These are phyloP conservation scores for Bacterosira constricta DNA, from an alignment of 108 stramenopile species.

Conservation along the genomic window DNA sequence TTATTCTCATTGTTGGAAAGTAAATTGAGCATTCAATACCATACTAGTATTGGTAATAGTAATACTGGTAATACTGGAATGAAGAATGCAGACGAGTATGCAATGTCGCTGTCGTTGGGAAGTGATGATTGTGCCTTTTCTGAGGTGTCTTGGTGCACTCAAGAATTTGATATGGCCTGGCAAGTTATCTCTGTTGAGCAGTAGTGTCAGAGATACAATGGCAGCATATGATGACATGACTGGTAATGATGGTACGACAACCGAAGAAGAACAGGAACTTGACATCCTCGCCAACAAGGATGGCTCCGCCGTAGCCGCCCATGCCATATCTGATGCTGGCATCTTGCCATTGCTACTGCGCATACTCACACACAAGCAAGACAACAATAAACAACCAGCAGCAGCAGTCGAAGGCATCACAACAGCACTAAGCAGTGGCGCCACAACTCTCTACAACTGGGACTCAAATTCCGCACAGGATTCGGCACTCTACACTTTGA, in stretches of 20 bases:
- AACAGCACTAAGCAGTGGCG: no score
- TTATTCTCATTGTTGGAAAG: conserved; percentile 2
- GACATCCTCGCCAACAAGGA: neutral
- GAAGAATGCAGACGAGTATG: neutral
- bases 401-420: neutral
- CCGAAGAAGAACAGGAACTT: no score
- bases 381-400: neutral
- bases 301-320: conserved; percentile 35
- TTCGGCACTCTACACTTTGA: conserved; percentile 61
- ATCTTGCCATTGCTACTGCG: conserved; percentile 40
- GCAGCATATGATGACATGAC: no score
- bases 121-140: conserved; percentile 35
- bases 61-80: neutral
- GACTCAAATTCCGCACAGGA: conserved; percentile 62
- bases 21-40: conserved; percentile 6
- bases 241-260: no score
- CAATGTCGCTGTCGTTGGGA: neutral
- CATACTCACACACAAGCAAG: conserved; percentile 3
- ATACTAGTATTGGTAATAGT: neutral
- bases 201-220: no score
- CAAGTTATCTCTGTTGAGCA: conserved; percentile 14
- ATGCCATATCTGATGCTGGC: conserved; percentile 56
- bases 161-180: conserved; percentile 64
- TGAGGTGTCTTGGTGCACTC: conserved; percentile 69
- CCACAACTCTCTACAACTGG: no score